Evolutionary conservation across 805 yeast species (phyloP).

Genomic region (Komagataella ulmi): DNA sequence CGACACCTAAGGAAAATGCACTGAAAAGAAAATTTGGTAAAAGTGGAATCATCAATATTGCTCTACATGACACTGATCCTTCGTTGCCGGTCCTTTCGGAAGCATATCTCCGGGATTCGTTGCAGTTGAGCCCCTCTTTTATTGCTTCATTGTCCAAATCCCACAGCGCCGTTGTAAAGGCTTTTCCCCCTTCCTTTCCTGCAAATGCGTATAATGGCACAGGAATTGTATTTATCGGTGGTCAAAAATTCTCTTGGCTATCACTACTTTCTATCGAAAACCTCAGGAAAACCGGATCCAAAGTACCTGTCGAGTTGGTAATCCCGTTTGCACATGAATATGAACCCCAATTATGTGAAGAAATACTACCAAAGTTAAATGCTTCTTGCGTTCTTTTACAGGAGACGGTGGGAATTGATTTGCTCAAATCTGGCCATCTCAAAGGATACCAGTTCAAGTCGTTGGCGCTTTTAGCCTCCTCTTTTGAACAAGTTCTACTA

Average conservation of each 20-base stretch:
- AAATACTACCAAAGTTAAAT: conserved; percentile 28
- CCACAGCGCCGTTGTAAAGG: conserved; percentile 30
- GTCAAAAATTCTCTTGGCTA: conserved; percentile 57
- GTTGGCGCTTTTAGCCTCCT: conserved; percentile 33
- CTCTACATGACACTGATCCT: conserved; percentile 15
- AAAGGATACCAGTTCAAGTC: conserved; percentile 36
- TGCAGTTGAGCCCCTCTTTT: conserved; percentile 31
- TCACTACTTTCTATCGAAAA: conserved; percentile 39
- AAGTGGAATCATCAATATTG: conserved; percentile 15
- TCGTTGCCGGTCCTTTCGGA: conserved; percentile 32
- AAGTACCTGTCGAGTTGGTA: conserved; percentile 34
- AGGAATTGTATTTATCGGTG: conserved; percentile 68
- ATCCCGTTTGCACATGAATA: conserved; percentile 32
- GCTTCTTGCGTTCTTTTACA: conserved; percentile 48
- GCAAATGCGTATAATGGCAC: conserved; percentile 29
- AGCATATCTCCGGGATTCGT: conserved; percentile 32
- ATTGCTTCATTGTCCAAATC: conserved; percentile 28
- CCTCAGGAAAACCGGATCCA: conserved; percentile 29
- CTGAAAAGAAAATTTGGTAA: conserved; percentile 13
- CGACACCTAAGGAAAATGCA: conserved; percentile 1
- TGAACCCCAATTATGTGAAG: conserved; percentile 28
- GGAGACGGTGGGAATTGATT: conserved; percentile 32
- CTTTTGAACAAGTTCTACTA: conserved; percentile 37
- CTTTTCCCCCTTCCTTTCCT: conserved; percentile 23
- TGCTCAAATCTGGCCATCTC: conserved; percentile 23